Evolutionary conservation across 2,329 filamentous ascomycete species (phyloP), one percentile per base, ranked within the genome.

Genomic region (Nothophaeocryptopus gaeumannii): DNA sequence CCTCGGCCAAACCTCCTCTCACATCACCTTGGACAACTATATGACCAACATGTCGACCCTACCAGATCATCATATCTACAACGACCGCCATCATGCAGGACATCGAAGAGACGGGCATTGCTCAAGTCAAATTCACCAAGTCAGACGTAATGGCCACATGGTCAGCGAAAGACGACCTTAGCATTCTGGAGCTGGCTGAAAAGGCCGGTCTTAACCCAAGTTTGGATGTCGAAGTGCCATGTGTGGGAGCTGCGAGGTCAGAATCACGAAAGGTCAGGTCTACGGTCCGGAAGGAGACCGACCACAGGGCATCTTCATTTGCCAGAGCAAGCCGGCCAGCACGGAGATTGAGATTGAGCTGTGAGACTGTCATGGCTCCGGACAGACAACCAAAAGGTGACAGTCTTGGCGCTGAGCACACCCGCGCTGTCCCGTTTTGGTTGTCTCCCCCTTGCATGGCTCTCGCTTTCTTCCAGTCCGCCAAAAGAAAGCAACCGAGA

Each of bases 181-280:
- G 55, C 2, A 55, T 61, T 16, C 52, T 61, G 8, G 39, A 61
- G 34, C 51, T 61, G 8, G 59, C 59, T n/a, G 59, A 62, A 44
- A 55, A 56, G 34, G 56, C 48, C 11, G 59, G 59, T 9, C 45
- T 62, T 3, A 58, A 60, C 30, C 59, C 59, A 15, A 46, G 5
- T 60, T 42, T 33, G 59, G 59, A 8, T 62, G 59, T 47, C 54
- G 59, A 33, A 60, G 58, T 34, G 59, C 57, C 12, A 57, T 61
- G 36, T 61, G 57, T 43, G 56, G 56, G n/a, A 54, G 42, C 3
- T 58, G 51, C 39, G 54, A 56, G 35, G 54, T 54, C 31, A 56
- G 47, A 45, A 54, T 61, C 14, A 37, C 49, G 13, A 61, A 58
- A 39, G 59, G 55, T 8, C 59, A 60, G 42, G 59, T 59, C 11